These are phyloP conservation scores for Aspergillus arachidicola DNA, from an alignment of 2,329 filamentous ascomycete species.

Conservation along the genomic window DNA sequence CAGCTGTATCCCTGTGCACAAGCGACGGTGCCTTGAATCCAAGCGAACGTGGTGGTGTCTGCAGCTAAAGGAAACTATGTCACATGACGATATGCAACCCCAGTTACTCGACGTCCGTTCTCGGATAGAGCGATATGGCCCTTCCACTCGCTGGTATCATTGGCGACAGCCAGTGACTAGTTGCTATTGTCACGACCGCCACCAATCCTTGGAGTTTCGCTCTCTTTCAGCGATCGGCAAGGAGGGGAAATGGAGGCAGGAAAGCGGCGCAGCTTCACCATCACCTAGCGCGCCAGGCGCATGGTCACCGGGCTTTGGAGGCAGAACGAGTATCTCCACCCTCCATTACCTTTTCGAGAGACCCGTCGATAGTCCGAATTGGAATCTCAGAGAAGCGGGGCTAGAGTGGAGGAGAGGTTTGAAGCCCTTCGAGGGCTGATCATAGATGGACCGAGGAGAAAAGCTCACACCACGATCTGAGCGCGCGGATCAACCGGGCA, in stretches of 20 bases:
- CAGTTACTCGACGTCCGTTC: not conserved
- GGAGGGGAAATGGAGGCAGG: not conserved
- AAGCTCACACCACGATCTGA: not conserved
- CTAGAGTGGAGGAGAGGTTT: not conserved
- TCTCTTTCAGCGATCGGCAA: not conserved
- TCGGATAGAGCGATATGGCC: not conserved
- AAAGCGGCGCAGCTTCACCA: not conserved
- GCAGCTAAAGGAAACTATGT: not conserved
- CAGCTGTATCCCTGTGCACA: not conserved
- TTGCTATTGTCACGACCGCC: not conserved
- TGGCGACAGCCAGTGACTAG: not conserved
- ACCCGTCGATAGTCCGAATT: not conserved
- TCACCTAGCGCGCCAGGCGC: not conserved
- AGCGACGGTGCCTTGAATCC: slow-evolving; percentile 2
- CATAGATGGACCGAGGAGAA: not conserved
- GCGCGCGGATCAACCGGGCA: not conserved
- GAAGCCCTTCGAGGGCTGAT: not conserved
- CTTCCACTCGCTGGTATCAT: not conserved
- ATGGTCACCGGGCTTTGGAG: not conserved
- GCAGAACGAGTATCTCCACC: not conserved
- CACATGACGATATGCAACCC: not conserved
- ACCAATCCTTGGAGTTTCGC: not conserved
- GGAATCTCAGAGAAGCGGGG: not conserved
- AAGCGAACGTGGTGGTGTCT: slow-evolving; percentile 1
- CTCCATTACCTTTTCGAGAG: not conserved